These are phyloP conservation scores for Guillardia theta DNA, from an alignment of 78 protist genomes.

Conservation along the genomic window DNA sequence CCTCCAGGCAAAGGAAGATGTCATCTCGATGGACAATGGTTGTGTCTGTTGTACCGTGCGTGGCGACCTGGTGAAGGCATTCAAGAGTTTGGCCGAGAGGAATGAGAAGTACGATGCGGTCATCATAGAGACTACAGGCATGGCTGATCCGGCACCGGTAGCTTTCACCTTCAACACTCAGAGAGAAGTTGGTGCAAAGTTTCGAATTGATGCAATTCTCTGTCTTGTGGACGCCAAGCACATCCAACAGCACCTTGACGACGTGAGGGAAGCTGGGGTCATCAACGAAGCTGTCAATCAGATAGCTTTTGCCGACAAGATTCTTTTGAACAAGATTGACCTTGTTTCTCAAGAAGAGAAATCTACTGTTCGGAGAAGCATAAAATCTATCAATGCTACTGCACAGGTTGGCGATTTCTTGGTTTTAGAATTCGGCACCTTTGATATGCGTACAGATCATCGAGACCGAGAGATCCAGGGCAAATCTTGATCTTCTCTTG, in stretches of 20 bases:
- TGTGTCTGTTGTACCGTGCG: slow-evolving; percentile 57
- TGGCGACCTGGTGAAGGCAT: slow-evolving; percentile 38
- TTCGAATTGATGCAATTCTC: slow-evolving; percentile 21
- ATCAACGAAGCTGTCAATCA: slow-evolving; percentile 32
- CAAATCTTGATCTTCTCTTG: neutral
- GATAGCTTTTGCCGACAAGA: slow-evolving; percentile 72
- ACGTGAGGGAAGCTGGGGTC: neutral
- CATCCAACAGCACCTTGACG: slow-evolving; percentile 33
- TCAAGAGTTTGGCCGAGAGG: neutral
- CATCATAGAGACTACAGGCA: neutral
- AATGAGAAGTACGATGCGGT: neutral
- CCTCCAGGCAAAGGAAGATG: neutral
- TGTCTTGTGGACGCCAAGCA: slow-evolving; percentile 32
- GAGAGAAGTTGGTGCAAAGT: neutral
- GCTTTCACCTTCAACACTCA: slow-evolving; percentile 28
- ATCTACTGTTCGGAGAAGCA: neutral
- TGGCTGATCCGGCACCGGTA: slow-evolving; percentile 31
- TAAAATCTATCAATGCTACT: slow-evolving; percentile 61
- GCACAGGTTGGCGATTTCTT: neutral
- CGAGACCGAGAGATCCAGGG: neutral
- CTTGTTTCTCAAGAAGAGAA: slow-evolving; percentile 47
- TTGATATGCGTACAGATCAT: neutral
- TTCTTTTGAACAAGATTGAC: slow-evolving; percentile 70
- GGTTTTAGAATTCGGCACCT: too few relatives aligned
- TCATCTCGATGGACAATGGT: slow-evolving; percentile 48